These are phyloP conservation scores for Glebionis coronaria DNA, from an alignment of 129 eudicot species.

Conservation along the genomic window DNA sequence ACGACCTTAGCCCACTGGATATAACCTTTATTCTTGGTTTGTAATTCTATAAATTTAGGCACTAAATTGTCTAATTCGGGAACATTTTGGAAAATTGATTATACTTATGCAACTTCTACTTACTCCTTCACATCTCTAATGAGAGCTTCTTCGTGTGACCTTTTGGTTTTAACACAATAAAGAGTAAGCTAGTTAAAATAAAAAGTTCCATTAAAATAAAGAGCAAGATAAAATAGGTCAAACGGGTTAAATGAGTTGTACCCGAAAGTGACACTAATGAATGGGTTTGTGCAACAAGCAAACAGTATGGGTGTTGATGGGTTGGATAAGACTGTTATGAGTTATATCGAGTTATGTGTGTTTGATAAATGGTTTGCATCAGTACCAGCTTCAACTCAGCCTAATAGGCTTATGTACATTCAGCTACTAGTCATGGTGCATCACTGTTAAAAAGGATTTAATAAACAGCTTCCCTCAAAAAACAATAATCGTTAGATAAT, in stretches of 20 bases:
- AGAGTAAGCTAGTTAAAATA: too few relatives aligned
- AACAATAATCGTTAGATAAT: constrained; percentile 84
- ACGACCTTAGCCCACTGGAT: too few relatives aligned
- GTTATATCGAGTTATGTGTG: constrained; percentile 68
- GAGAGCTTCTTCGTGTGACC: too few relatives aligned
- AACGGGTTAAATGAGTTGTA: constrained; percentile 7
- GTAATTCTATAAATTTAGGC: too few relatives aligned
- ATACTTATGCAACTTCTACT: too few relatives aligned
- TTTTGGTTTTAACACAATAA: too few relatives aligned
- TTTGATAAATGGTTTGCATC: constrained; percentile 91
- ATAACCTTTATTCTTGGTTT: too few relatives aligned
- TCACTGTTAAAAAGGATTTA: constrained; percentile 68
- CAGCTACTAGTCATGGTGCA: constrained; percentile 92
- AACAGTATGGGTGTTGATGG: constrained; percentile 50
- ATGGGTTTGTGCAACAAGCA: constrained; percentile 92
- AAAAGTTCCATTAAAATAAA: too few relatives aligned
- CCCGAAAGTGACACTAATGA: constrained; percentile 75
- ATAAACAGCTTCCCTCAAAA: constrained; percentile 82
- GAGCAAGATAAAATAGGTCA: too few relatives aligned
- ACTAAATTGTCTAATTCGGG: too few relatives aligned
- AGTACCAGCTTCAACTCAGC: constrained; percentile 95
- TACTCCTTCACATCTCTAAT: too few relatives aligned
- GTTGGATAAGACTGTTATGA: constrained; percentile 66
- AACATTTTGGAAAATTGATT: too few relatives aligned
- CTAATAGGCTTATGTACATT: constrained; percentile 90